phyloP scores from a whole-genome alignment of 2,329 filamentous ascomycete species.

The Claviceps capensis region DNA sequence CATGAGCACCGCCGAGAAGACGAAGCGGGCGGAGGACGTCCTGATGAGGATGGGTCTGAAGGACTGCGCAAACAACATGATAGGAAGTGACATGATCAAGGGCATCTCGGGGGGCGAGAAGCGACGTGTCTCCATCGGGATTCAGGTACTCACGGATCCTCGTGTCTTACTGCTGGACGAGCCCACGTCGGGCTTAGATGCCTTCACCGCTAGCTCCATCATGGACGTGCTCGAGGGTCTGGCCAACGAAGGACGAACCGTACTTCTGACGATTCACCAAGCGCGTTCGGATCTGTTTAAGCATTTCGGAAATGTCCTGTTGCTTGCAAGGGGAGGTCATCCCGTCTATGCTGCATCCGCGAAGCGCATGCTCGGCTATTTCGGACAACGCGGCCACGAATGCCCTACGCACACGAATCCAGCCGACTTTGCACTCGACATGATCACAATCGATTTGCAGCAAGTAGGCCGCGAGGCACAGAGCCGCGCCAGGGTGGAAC shows the following conservation, averaged over 20 bases:
- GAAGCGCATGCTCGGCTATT: conserved; percentile 50
- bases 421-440: conserved; percentile 63
- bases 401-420: conserved; percentile 62
- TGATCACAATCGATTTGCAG: conserved; percentile 64
- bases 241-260: conserved; percentile 57
- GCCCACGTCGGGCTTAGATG: conserved; percentile 62
- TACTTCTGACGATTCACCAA: conserved; percentile 69
- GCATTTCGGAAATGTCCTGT: conserved; percentile 57
- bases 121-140: conserved; percentile 61
- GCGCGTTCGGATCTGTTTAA: conserved; percentile 59
- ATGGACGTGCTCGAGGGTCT: conserved; percentile 59
- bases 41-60: conserved; percentile 64
- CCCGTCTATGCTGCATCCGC: conserved; percentile 55
- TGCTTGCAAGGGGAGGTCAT: conserved; percentile 56
- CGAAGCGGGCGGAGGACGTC: conserved; percentile 54
- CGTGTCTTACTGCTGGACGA: conserved; percentile 62
- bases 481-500: conserved; percentile 47
- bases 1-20: conserved; percentile 56
- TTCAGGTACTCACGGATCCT: conserved; percentile 65
- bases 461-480: conserved; percentile 46
- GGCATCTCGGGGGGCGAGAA: conserved; percentile 73
- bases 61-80: conserved; percentile 61
- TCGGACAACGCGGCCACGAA: conserved; percentile 42
- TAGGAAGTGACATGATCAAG: conserved; percentile 60
- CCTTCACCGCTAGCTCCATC: conserved; percentile 65